Conservation (phyloP, 2,329 filamentous ascomycete species). For the Beauveria scarabaeidicola region DNA sequence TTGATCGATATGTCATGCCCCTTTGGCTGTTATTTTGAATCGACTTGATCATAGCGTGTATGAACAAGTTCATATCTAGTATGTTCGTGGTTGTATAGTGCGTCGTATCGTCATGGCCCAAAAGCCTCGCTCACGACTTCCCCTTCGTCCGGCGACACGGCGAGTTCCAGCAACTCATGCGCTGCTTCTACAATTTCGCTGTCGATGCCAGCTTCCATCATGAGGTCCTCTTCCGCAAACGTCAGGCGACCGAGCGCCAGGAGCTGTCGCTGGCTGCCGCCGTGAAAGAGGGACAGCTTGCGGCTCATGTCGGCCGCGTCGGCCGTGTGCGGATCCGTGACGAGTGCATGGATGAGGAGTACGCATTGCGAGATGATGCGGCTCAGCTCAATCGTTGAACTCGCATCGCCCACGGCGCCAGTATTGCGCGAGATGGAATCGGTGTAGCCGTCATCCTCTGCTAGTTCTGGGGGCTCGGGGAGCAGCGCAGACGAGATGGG, state of each 20-base stretch:
- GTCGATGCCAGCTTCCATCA: conserved; percentile 69
- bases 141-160: conserved; percentile 66
- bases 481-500: conserved; percentile 23
- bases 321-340: conserved; percentile 39
- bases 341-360: conserved; percentile 42
- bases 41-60: no score
- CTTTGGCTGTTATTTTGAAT: no score
- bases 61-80: no score
- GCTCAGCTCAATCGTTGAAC: conserved; percentile 24
- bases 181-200: conserved; percentile 74
- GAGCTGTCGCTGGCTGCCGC: conserved; percentile 73
- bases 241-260: conserved; percentile 75
- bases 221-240: conserved; percentile 68
- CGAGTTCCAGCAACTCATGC: conserved; percentile 70
- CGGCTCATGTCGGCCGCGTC: conserved; percentile 52
- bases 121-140: conserved; percentile 36
- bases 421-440: background rate
- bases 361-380: conserved; percentile 41
- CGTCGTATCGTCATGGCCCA: conserved; percentile 21
- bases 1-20: no score
- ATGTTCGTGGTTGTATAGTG: background rate
- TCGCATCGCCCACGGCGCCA: conserved; percentile 9
- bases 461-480: background rate
- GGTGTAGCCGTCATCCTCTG: background rate
- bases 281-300: conserved; percentile 61